phyloP scores from a whole-genome alignment of 2,329 filamentous ascomycete genomes.

The Sporothrix curviconia region DNA sequence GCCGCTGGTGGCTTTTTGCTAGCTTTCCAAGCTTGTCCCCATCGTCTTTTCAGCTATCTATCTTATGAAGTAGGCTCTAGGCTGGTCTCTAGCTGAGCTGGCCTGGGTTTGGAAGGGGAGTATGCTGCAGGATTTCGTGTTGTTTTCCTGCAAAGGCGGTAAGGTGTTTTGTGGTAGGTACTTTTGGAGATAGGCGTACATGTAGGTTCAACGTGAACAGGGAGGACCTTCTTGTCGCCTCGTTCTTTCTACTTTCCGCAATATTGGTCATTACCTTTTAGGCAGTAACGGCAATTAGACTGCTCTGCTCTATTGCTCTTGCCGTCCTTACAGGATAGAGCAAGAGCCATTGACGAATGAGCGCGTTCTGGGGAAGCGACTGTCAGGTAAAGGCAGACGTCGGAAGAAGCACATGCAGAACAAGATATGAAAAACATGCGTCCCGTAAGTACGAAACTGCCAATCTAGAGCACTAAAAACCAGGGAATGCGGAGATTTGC shows the following conservation, averaged over 20 bases:
- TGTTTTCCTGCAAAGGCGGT: no score
- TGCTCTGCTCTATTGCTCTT: neutral
- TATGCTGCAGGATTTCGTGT: no score
- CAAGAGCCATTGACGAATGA: conserved; percentile 6
- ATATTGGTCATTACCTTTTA: no score
- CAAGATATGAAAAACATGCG: neutral
- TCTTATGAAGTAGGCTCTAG: no score
- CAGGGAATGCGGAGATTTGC: neutral
- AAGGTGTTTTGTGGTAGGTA: no score
- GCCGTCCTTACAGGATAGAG: neutral
- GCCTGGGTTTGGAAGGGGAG: no score
- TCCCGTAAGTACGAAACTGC: neutral
- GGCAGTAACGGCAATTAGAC: no score
- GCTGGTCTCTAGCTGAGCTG: no score
- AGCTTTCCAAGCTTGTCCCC: neutral
- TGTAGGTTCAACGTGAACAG: no score
- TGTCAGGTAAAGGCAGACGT: neutral
- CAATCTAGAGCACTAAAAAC: neutral
- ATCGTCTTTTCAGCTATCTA: neutral
- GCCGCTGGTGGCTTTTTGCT: neutral
- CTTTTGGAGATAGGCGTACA: no score
- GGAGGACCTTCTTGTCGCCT: neutral
- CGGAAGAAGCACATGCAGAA: neutral
- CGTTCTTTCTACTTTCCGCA: neutral
- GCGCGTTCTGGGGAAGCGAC: neutral